Evolutionary conservation across 441 rosid genomes (phyloP).

Genomic region (Viola pubescens): DNA sequence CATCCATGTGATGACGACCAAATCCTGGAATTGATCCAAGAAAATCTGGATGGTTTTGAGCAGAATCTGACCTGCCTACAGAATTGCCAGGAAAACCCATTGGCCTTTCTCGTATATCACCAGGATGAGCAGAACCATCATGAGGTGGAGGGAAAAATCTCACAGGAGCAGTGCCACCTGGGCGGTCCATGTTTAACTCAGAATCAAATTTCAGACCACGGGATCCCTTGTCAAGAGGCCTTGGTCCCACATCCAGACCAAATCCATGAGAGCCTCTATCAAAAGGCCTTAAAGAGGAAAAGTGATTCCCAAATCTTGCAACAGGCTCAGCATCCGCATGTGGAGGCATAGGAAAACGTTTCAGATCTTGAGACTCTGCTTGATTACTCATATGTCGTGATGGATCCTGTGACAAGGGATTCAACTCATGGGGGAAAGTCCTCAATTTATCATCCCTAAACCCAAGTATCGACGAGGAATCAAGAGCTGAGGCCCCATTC

Average conservation of each 20-base stretch:
- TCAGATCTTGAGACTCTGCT: conserved; percentile 41
- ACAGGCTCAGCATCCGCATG: conserved; percentile 30
- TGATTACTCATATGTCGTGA: conserved; percentile 26
- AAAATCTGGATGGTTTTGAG: conserved; percentile 28
- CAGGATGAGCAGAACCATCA: conserved; percentile 19
- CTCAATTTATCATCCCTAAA: conserved; percentile 27
- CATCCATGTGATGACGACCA: conserved; percentile 36
- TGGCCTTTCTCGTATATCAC: conserved; percentile 35
- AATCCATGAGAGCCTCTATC: conserved; percentile 35
- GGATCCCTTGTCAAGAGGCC: conserved; percentile 34
- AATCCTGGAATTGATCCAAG: conserved; percentile 35
- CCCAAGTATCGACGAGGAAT: conserved; percentile 17
- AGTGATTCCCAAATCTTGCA: conserved; percentile 29
- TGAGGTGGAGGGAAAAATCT: conserved; percentile 40
- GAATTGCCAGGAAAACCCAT: conserved; percentile 33
- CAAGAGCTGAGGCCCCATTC: conserved; percentile 30
- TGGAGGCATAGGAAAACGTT: conserved; percentile 38
- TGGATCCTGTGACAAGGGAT: conserved; percentile 30
- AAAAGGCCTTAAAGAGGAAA: conserved; percentile 35
- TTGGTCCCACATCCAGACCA: conserved; percentile 28
- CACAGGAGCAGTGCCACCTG: conserved; percentile 31
- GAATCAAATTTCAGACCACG: conserved; percentile 16
- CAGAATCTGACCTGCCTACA: conserved; percentile 32
- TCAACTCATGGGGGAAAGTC: conserved; percentile 33
- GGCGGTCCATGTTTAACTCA: conserved; percentile 27